These are phyloP conservation scores for Dendrobium huoshanense DNA, from an alignment of 106 monocot genomes.

Conservation along the genomic window DNA sequence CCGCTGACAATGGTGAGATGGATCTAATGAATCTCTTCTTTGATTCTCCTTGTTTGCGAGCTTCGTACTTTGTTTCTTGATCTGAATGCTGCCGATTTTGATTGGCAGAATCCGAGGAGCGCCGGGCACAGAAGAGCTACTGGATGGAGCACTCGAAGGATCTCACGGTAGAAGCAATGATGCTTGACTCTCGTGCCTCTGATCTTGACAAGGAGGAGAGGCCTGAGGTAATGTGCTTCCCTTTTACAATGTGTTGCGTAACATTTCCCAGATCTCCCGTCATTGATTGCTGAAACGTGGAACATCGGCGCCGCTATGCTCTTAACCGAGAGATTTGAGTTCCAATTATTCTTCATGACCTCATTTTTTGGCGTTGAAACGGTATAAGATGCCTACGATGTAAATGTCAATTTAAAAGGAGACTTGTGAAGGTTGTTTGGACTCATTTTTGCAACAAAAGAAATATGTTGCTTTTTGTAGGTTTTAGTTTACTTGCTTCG, in stretches of 20 bases:
- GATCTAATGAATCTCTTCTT: background rate
- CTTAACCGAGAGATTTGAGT: too few relatives aligned
- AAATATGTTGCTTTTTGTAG: too few relatives aligned
- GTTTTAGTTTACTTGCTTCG: too few relatives aligned
- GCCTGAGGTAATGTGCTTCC: slow-evolving; percentile 59
- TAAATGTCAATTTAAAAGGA: background rate
- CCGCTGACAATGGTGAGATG: slow-evolving; percentile 26
- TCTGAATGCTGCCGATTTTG: background rate
- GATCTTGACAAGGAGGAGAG: slow-evolving; percentile 98
- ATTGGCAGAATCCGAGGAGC: slow-evolving; percentile 36
- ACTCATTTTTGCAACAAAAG: too few relatives aligned
- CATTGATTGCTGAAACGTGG: background rate
- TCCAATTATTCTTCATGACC: background rate
- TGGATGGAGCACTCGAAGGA: slow-evolving; percentile 97
- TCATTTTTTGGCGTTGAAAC: background rate
- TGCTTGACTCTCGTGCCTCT: slow-evolving; percentile 92
- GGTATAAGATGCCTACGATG: background rate
- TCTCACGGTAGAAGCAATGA: slow-evolving; percentile 96
- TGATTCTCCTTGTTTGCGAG: background rate
- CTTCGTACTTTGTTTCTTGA: slow-evolving; percentile 3
- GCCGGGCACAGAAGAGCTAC: slow-evolving; percentile 84
- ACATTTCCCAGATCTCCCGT: background rate
- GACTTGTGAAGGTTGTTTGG: background rate
- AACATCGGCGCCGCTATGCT: background rate
- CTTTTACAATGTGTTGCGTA: background rate